Percentiles rank a stretch among this genome's conserved stretches.
phyloP scores from a whole-genome alignment of 1,284 basidiomycete species.

The Ustilago hordei region DNA sequence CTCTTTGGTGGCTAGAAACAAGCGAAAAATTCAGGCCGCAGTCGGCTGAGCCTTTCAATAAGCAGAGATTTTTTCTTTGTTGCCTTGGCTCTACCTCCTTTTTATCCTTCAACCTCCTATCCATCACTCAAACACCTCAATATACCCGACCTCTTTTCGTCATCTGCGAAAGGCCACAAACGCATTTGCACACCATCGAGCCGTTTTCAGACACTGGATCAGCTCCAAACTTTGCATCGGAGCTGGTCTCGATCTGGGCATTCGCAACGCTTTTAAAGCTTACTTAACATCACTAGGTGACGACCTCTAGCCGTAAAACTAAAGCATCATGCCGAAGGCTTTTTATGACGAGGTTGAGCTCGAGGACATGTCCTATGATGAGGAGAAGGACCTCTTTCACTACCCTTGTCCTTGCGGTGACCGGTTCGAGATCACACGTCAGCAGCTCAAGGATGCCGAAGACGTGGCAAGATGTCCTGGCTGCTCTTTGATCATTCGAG shows the following conservation, averaged over 20 bases:
- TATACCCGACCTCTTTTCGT: slow-evolving; percentile 38
- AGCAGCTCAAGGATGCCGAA: slow-evolving; percentile 87
- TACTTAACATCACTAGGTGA: slow-evolving; percentile 28
- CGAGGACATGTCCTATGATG: slow-evolving; percentile 69
- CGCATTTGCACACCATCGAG: not conserved
- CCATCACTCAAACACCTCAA: slow-evolving; percentile 4
- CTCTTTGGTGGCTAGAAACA: slow-evolving; percentile 1
- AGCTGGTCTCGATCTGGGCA: slow-evolving; percentile 25
- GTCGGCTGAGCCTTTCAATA: slow-evolving; percentile 18
- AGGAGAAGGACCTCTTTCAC: slow-evolving; percentile 74
- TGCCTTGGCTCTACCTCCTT: not conserved
- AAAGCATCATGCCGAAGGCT: slow-evolving; percentile 37
- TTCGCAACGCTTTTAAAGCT: not conserved
- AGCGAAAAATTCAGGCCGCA: slow-evolving; percentile 36
- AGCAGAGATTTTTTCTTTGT: slow-evolving; percentile 6
- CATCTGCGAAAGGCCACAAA: slow-evolving; percentile 18
- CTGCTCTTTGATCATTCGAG: slow-evolving; percentile 91
- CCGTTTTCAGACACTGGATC: not conserved
- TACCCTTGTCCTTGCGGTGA: slow-evolving; percentile 99
- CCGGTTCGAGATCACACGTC: slow-evolving; percentile 90
- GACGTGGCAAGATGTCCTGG: slow-evolving; percentile 98
- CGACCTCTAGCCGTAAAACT: slow-evolving; percentile 23
- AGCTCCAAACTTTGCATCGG: not conserved
- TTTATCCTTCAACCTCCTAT: not conserved
- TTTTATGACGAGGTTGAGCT: slow-evolving; percentile 69